Evolutionary conservation across 805 yeast species (phyloP).

Genomic region (Teunomyces funiuensis): DNA sequence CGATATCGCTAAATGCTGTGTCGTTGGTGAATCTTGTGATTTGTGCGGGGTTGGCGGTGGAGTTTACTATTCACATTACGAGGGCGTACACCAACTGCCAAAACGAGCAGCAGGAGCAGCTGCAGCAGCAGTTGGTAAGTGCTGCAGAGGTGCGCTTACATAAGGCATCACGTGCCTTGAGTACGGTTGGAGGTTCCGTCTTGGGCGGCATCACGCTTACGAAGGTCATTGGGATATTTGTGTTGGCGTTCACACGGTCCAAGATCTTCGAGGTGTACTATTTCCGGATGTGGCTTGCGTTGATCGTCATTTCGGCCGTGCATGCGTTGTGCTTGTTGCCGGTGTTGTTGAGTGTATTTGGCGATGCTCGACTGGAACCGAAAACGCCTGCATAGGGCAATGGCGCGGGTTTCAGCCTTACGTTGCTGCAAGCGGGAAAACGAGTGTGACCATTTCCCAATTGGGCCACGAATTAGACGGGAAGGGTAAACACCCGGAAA

Average conservation of each 20-base stretch:
- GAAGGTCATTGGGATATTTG: constrained; percentile 82
- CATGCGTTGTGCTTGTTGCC: constrained; percentile 84
- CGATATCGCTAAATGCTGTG: constrained; percentile 81
- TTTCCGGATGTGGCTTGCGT: constrained; percentile 90
- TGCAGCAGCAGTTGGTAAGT: constrained; percentile 15
- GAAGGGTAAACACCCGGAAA: background rate
- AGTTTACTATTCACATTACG: constrained; percentile 86
- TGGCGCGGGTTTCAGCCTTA: constrained; percentile 1
- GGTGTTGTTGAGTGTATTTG: constrained; percentile 43
- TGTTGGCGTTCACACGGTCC: constrained; percentile 82
- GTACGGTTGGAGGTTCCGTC: constrained; percentile 85
- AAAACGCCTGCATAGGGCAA: too few relatives aligned
- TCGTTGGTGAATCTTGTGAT: constrained; percentile 85
- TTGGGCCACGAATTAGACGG: background rate
- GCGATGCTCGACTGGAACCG: background rate
- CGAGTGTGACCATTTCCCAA: background rate
- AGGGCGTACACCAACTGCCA: constrained; percentile 59
- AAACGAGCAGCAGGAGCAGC: constrained; percentile 4
- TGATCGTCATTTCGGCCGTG: constrained; percentile 72
- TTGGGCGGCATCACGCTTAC: constrained; percentile 89
- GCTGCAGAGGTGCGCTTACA: constrained; percentile 6
- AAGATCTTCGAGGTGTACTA: constrained; percentile 89
- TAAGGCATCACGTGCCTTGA: constrained; percentile 59
- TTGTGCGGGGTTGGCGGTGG: constrained; percentile 93
- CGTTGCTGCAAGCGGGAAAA: background rate